These are phyloP conservation scores for Nepenthes mirabilis DNA, from an alignment of 148 eudicot species.

Conservation along the genomic window DNA sequence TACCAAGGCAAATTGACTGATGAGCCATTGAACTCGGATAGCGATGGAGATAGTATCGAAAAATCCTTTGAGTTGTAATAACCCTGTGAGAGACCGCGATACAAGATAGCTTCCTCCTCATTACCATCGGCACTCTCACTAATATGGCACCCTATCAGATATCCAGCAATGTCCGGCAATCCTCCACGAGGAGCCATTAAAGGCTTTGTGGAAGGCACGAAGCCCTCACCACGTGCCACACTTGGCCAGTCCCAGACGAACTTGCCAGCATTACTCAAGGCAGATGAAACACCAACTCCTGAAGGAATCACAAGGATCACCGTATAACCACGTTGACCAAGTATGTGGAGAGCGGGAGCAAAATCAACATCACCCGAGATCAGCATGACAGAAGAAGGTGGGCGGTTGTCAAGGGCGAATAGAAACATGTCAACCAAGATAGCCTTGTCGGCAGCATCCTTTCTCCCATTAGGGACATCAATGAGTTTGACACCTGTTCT, in stretches of 20 bases:
- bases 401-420: constrained; percentile 90
- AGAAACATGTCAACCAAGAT: constrained; percentile 96
- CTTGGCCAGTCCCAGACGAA: constrained; percentile 98
- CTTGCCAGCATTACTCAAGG: constrained; percentile 82
- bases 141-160: constrained; percentile 31
- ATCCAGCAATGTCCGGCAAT: constrained; percentile 29
- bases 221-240: constrained; percentile 91
- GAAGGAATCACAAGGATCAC: constrained; percentile 84
- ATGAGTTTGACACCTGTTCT: constrained; percentile 90
- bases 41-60: constrained; percentile 32
- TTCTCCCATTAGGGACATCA: constrained; percentile 95
- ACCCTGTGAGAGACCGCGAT: constrained; percentile 57
- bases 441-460: constrained; percentile 98
- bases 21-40: constrained; percentile 29
- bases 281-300: constrained; percentile 76
- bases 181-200: constrained; percentile 21
- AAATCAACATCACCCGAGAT: constrained; percentile 98
- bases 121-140: constrained; percentile 36
- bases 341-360: constrained; percentile 90
- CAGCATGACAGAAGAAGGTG: constrained; percentile 87
- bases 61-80: constrained; percentile 35
- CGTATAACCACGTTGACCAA: constrained; percentile 93
- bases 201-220: constrained; percentile 43
- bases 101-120: constrained; percentile 82
- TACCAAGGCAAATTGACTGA: constrained; percentile 28